Evolutionary conservation across 352 stramenopile genomes (phyloP).

Genomic region (Phytophthora vignae): DNA sequence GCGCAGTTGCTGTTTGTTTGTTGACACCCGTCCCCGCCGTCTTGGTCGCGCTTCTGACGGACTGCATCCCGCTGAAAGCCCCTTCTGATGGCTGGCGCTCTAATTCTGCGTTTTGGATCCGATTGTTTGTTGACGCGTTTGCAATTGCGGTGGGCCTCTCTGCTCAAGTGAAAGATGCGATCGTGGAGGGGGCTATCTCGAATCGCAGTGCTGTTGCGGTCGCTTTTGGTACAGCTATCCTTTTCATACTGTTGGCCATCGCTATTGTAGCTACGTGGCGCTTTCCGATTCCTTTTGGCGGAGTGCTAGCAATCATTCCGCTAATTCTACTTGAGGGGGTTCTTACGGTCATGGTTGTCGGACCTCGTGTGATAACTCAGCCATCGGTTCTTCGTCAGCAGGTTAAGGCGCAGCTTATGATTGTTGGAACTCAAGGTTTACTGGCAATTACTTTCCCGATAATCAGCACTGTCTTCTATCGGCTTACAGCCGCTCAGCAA

Average conservation of each 20-base stretch:
- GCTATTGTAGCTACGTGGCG: not conserved
- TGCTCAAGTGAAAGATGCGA: not conserved
- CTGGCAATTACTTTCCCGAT: not conserved
- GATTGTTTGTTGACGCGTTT: not conserved
- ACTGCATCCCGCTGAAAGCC: not conserved
- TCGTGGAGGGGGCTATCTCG: not conserved
- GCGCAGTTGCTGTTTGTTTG: not conserved
- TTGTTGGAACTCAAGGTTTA: not conserved
- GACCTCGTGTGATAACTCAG: not conserved
- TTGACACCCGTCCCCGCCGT: not conserved
- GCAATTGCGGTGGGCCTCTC: not conserved
- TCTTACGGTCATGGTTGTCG: not conserved
- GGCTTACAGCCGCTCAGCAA: not conserved
- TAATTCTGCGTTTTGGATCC: constrained; percentile 1
- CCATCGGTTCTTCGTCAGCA: not conserved
- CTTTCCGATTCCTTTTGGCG: not conserved
- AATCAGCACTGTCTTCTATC: not conserved
- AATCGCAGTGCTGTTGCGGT: not conserved
- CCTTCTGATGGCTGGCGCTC: not conserved
- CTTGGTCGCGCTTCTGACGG: not conserved
- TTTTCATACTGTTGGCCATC: not conserved
- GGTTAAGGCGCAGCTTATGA: not conserved
- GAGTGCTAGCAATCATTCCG: not conserved
- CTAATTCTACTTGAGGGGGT: not conserved
- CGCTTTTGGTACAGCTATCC: not conserved